Percentiles rank a stretch among this genome's conserved stretches.
These are phyloP conservation scores for Cyclocybe cylindracea DNA, from an alignment of 768 basidiomycete genomes.

Conservation along the genomic window DNA sequence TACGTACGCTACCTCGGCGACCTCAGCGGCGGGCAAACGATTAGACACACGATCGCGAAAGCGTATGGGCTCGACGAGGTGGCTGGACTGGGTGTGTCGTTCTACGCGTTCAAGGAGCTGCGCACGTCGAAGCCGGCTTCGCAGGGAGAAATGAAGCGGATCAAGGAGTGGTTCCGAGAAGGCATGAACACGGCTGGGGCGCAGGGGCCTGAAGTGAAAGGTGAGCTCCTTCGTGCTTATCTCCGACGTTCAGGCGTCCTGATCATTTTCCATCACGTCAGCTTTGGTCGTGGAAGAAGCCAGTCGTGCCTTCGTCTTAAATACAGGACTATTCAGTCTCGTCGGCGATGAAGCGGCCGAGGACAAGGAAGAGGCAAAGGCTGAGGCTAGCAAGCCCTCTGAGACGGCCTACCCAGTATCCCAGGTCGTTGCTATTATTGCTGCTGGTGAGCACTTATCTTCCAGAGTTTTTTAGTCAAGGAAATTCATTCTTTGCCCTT, in stretches of 20 bases:
- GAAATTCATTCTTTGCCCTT: conserved; percentile 17
- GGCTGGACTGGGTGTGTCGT: conserved; percentile 55
- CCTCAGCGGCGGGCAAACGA: conserved; percentile 75
- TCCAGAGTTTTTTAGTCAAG: background rate
- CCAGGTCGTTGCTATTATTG: conserved; percentile 36
- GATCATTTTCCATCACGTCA: conserved; percentile 14
- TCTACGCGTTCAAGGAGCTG: conserved; percentile 70
- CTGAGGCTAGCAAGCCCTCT: conserved; percentile 2
- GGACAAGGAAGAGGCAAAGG: conserved; percentile 11
- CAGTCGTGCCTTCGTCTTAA: conserved; percentile 47
- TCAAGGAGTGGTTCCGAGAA: conserved; percentile 71
- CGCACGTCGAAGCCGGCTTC: conserved; percentile 44
- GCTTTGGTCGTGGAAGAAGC: conserved; percentile 51
- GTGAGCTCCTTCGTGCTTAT: conserved; percentile 23
- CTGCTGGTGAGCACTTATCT: conserved; percentile 28
- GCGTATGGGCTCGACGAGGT: conserved; percentile 62
- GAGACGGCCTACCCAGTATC: conserved; percentile 30
- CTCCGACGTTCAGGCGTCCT: background rate
- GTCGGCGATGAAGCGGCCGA: conserved; percentile 24
- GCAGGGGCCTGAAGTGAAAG: conserved; percentile 39
- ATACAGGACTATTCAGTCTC: conserved; percentile 44
- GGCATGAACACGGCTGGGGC: conserved; percentile 55
- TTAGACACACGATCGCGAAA: conserved; percentile 62
- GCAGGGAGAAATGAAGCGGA: conserved; percentile 65
- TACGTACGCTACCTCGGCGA: conserved; percentile 87